Percentiles rank a stretch among this genome's conserved stretches.
Conservation (phyloP, 2,329 filamentous ascomycete species). For the Cordyceps cateniannulata region DNA sequence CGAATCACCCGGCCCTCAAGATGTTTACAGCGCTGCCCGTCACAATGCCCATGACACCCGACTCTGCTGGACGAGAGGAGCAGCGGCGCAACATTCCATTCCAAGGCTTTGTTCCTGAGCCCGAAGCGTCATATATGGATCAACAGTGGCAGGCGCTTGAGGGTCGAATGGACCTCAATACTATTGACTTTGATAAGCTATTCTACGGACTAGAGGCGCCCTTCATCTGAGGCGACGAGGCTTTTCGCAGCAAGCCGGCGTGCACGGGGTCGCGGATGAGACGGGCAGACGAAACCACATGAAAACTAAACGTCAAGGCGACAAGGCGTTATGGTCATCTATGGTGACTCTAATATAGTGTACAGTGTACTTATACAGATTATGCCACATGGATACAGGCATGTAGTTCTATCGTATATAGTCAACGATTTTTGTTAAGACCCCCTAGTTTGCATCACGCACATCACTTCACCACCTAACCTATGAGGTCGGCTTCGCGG, state of each 20-base stretch:
- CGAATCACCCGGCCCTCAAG: conserved; percentile 19
- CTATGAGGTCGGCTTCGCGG: background rate
- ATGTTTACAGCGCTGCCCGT: conserved; percentile 15
- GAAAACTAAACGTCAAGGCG: background rate
- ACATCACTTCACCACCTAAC: background rate
- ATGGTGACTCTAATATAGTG: background rate
- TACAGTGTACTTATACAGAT: background rate
- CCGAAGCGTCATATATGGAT: conserved; percentile 19
- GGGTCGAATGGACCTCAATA: conserved; percentile 26
- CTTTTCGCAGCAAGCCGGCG: background rate
- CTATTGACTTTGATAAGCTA: conserved; percentile 30
- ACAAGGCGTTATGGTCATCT: background rate
- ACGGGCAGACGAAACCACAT: background rate
- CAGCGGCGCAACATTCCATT: conserved; percentile 11
- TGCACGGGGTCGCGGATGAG: background rate
- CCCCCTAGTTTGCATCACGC: background rate
- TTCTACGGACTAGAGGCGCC: conserved; percentile 29
- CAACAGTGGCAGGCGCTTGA: conserved; percentile 23
- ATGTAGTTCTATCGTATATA: background rate
- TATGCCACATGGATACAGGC: background rate
- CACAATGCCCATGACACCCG: conserved; percentile 23
- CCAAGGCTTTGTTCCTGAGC: conserved; percentile 11
- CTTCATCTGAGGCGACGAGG: conserved; percentile 20
- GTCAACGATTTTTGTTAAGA: background rate
- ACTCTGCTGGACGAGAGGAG: conserved; percentile 19